Evolutionary conservation across 257 asterid species (phyloP).

Genomic region (Haberlea rhodopensis): DNA sequence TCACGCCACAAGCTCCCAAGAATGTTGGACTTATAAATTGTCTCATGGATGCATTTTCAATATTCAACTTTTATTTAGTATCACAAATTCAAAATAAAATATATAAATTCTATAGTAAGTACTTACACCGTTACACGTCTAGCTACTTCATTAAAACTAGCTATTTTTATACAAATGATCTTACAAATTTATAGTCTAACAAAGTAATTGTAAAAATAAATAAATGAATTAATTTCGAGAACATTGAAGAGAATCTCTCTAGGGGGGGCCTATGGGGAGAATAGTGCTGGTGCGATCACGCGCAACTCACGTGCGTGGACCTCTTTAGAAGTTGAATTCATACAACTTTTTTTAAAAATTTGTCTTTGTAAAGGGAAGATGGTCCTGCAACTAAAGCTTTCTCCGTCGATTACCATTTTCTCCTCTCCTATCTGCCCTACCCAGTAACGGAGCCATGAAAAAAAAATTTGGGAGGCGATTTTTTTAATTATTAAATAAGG

Average conservation of each 20-base stretch:
- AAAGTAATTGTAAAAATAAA: neutral
- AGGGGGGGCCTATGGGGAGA: constrained; percentile 5
- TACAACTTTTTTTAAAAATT: constrained; percentile 35
- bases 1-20: too few relatives aligned
- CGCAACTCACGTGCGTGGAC: constrained; percentile 55
- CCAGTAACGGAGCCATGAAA: too few relatives aligned
- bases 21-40: too few relatives aligned
- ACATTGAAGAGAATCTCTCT: neutral
- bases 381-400: constrained; percentile 46
- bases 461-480: too few relatives aligned
- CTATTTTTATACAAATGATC: neutral
- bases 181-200: neutral
- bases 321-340: constrained; percentile 33
- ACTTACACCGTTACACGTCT: too few relatives aligned
- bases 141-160: too few relatives aligned
- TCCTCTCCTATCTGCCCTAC: neutral
- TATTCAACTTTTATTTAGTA: too few relatives aligned
- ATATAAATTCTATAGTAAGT: too few relatives aligned
- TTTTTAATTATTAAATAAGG: too few relatives aligned
- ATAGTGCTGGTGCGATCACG: constrained; percentile 41
- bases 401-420: constrained; percentile 37
- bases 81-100: too few relatives aligned
- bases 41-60: too few relatives aligned
- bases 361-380: constrained; percentile 42
- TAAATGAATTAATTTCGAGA: neutral